Conservation (phyloP, 257 asterid genomes). For the Nyctanthes arbortristis region DNA sequence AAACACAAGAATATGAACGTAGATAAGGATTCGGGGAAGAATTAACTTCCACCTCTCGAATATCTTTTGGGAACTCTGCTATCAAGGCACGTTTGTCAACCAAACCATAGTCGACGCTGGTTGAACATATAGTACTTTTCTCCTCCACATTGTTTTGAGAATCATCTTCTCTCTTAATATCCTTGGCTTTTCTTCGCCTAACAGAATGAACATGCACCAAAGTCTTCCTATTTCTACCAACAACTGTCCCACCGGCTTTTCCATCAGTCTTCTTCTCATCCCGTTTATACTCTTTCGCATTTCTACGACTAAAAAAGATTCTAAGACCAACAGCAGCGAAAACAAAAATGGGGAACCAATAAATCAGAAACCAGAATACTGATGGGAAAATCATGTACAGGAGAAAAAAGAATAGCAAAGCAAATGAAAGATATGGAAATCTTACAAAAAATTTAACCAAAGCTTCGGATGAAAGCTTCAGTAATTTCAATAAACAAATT, state of each 20-base stretch:
- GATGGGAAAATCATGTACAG: slow-evolving; percentile 48
- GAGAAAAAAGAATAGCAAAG: slow-evolving; percentile 36
- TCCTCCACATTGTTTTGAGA: slow-evolving; percentile 38
- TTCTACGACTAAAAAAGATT: slow-evolving; percentile 20
- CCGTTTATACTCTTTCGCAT: slow-evolving; percentile 10
- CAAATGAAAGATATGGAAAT: slow-evolving; percentile 48
- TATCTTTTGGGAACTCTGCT: slow-evolving; percentile 55
- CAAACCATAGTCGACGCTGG: slow-evolving; percentile 20
- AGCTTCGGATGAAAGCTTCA: slow-evolving; percentile 33
- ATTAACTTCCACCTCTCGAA: slow-evolving; percentile 50
- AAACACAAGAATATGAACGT: slow-evolving; percentile 17
- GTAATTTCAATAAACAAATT: slow-evolving; percentile 35
- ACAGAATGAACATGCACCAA: slow-evolving; percentile 61
- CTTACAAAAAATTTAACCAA: slow-evolving; percentile 26
- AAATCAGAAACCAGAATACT: slow-evolving; percentile 57
- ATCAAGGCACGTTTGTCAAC: slow-evolving; percentile 46
- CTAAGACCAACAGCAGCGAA: slow-evolving; percentile 27
- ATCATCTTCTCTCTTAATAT: slow-evolving; percentile 30
- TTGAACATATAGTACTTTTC: slow-evolving; percentile 33
- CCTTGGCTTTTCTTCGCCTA: slow-evolving; percentile 55
- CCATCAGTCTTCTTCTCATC: slow-evolving; percentile 23
- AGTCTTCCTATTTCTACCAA: slow-evolving; percentile 25
- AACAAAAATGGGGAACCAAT: slow-evolving; percentile 39
- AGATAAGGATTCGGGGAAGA: slow-evolving; percentile 10
- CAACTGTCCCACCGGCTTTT: not conserved